phyloP scores from a whole-genome alignment of 768 basidiomycete genomes.

The Naganishia onofrii region DNA sequence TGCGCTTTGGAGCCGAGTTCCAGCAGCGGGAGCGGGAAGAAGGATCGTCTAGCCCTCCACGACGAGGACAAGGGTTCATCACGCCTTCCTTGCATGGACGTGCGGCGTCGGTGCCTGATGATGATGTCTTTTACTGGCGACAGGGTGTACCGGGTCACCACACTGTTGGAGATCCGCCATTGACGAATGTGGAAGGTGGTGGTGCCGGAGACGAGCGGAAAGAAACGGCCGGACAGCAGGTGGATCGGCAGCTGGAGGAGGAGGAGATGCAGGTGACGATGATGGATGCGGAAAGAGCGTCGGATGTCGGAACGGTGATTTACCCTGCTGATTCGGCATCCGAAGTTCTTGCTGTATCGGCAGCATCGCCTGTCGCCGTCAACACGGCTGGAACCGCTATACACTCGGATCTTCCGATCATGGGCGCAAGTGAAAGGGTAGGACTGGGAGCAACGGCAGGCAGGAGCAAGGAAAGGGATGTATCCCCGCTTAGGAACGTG shows the following conservation, averaged over 20 bases:
- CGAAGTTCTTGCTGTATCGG: background rate
- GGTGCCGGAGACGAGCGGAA: background rate
- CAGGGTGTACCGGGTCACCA: too few species aligned
- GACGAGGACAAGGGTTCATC: too few species aligned
- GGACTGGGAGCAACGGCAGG: background rate
- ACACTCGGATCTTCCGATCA: too few species aligned
- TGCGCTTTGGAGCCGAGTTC: background rate
- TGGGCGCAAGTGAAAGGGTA: background rate
- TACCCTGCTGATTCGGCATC: background rate
- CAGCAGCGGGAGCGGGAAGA: too few species aligned
- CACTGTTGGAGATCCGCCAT: too few species aligned
- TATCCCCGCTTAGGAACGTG: constrained; percentile 29
- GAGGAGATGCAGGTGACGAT: background rate
- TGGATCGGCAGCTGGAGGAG: background rate
- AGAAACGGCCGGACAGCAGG: background rate
- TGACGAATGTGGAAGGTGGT: too few species aligned
- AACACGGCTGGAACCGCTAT: too few species aligned
- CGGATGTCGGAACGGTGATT: background rate
- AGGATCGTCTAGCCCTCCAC: too few species aligned
- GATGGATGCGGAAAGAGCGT: background rate
- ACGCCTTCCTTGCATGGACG: background rate
- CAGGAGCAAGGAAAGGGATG: background rate
- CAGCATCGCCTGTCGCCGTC: background rate
- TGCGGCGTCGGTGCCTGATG: background rate
- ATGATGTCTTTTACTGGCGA: background rate